Conservation (phyloP, 805 yeast genomes). For the Scheffersomyces lignosus region DNA sequence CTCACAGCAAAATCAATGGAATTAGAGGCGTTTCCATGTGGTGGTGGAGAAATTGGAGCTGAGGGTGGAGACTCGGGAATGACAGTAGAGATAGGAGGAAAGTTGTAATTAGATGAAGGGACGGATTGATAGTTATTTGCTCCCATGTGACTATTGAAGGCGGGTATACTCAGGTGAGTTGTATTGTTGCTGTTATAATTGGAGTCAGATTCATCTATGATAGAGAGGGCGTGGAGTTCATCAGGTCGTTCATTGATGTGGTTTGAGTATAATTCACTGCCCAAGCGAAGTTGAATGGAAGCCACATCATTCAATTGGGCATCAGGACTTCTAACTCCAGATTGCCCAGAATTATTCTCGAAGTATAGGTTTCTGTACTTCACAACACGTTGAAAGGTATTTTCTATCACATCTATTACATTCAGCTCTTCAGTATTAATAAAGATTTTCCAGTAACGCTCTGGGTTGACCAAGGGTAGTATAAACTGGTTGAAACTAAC, state of each 20-base stretch:
- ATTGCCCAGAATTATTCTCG: not conserved
- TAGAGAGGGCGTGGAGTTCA: slow-evolving; percentile 10
- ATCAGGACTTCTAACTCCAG: not conserved
- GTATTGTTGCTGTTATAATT: not conserved
- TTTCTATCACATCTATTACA: slow-evolving; percentile 28
- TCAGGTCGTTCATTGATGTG: slow-evolving; percentile 11
- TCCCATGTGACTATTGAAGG: too few species aligned
- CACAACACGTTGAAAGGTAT: slow-evolving; percentile 41
- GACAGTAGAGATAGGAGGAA: slow-evolving; percentile 19
- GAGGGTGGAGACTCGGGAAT: slow-evolving; percentile 48
- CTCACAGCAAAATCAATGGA: slow-evolving; percentile 1
- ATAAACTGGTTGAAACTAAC: slow-evolving; percentile 50
- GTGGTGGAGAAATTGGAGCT: slow-evolving; percentile 40
- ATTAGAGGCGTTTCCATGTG: slow-evolving; percentile 7
- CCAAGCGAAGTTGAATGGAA: not conserved
- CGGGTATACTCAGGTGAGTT: too few species aligned
- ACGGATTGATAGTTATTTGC: too few species aligned
- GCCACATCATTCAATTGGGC: not conserved
- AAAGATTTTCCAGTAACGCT: slow-evolving; percentile 66
- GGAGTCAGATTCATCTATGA: slow-evolving; percentile 10
- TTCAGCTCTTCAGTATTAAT: slow-evolving; percentile 31
- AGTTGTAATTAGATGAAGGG: too few species aligned
- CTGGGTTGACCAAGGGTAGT: slow-evolving; percentile 70
- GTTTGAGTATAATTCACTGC: not conserved
- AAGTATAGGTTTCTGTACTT: slow-evolving; percentile 41